Percentiles rank a stretch among this genome's conserved stretches.
Conservation (phyloP, 352 stramenopile species). For the Elongisporangium senticosum region DNA sequence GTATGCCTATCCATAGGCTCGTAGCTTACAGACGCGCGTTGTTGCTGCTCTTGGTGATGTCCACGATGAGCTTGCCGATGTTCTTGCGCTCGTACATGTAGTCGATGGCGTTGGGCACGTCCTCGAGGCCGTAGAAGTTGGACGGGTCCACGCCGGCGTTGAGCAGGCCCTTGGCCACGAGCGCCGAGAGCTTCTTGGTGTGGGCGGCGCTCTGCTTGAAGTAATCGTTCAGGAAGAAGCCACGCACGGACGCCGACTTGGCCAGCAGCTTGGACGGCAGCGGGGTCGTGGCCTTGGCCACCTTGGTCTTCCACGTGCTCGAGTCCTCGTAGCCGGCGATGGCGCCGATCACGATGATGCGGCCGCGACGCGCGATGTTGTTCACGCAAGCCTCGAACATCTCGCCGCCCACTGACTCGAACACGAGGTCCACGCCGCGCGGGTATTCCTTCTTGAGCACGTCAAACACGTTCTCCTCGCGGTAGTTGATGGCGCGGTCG, state of each 20-base stretch:
- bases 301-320: constrained; percentile 40
- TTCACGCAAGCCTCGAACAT: constrained; percentile 34
- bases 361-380: constrained; percentile 22
- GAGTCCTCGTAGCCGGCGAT: constrained; percentile 45
- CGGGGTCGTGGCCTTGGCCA: constrained; percentile 15
- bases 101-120: constrained; percentile 47
- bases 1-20: no score
- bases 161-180: constrained; percentile 33
- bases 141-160: constrained; percentile 36
- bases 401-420: constrained; percentile 36
- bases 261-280: constrained; percentile 31
- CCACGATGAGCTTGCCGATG: constrained; percentile 78
- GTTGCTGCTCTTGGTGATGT: constrained; percentile 3
- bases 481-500: constrained; percentile 74
- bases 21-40: constrained; percentile 1
- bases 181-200: constrained; percentile 33
- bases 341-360: constrained; percentile 37
- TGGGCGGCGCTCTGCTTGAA: constrained; percentile 20
- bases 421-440: constrained; percentile 34
- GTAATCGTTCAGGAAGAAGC: constrained; percentile 42
- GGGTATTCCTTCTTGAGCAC: constrained; percentile 52
- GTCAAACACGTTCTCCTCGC: constrained; percentile 40
- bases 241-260: constrained; percentile 37
- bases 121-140: constrained; percentile 52
- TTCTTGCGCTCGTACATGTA: constrained; percentile 52